These are phyloP conservation scores for Amborella trichopoda DNA, from an alignment of 164 flowering plant genomes.

Conservation along the genomic window DNA sequence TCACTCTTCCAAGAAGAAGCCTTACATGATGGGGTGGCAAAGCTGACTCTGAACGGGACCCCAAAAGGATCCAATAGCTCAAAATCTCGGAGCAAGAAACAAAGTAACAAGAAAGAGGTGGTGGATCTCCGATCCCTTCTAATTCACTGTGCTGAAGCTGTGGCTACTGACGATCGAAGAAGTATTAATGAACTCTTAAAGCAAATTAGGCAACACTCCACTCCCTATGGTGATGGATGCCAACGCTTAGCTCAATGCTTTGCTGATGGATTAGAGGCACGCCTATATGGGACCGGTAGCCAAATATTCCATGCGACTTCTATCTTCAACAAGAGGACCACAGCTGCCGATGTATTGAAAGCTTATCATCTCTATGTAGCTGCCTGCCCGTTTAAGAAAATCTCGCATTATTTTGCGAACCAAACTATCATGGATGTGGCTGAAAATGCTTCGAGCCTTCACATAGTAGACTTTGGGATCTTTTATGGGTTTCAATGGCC, in stretches of 20 bases:
- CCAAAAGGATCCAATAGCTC: slow-evolving; percentile 30
- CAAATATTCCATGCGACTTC: slow-evolving; percentile 45
- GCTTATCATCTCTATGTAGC: slow-evolving; percentile 60
- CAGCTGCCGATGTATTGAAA: slow-evolving; percentile 59
- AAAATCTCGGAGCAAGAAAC: slow-evolving; percentile 50
- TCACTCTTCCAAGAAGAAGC: slow-evolving; percentile 21
- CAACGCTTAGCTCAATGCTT: slow-evolving; percentile 70
- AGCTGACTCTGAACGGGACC: slow-evolving; percentile 23
- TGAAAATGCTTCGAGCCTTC: slow-evolving; percentile 33
- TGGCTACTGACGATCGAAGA: slow-evolving; percentile 64
- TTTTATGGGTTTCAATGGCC: slow-evolving; percentile 95
- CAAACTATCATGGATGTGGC: slow-evolving; percentile 27
- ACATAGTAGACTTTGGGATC: slow-evolving; percentile 80
- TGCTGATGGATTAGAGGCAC: slow-evolving; percentile 82
- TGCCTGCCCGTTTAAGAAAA: slow-evolving; percentile 67
- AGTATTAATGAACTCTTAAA: slow-evolving; percentile 54
- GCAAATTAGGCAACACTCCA: slow-evolving; percentile 66
- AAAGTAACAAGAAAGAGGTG: slow-evolving; percentile 41
- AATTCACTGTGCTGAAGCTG: slow-evolving; percentile 69
- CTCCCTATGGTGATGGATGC: slow-evolving; percentile 71
- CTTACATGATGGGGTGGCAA: slow-evolving; percentile 24
- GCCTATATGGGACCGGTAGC: slow-evolving; percentile 82
- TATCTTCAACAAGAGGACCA: slow-evolving; percentile 24
- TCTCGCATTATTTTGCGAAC: slow-evolving; percentile 49
- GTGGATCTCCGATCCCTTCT: slow-evolving; percentile 78